Evolutionary conservation across 345 rosid species (phyloP).

Genomic region (Arabidopsis arenosa): DNA sequence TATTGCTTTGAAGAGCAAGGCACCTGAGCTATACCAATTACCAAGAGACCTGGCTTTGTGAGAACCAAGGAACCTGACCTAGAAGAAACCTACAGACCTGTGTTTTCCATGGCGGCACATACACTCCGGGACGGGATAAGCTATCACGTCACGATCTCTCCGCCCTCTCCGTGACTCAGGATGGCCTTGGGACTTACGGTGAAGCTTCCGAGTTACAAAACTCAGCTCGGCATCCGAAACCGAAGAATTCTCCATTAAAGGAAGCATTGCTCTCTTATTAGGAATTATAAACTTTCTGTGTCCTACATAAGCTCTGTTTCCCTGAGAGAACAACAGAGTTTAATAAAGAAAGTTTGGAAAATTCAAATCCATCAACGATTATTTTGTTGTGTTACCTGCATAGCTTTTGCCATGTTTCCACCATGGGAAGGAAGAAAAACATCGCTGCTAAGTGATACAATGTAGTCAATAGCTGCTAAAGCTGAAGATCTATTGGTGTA

Average conservation of each 20-base stretch:
- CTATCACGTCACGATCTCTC: conserved; percentile 66
- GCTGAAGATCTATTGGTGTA: conserved; percentile 63
- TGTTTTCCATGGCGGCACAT: conserved; percentile 57
- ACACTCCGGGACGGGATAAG: conserved; percentile 78
- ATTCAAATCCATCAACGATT: not conserved
- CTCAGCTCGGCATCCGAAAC: conserved; percentile 60
- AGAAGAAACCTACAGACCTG: conserved; percentile 40
- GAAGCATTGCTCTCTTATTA: conserved; percentile 67
- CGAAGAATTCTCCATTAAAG: conserved; percentile 59
- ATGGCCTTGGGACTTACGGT: conserved; percentile 62
- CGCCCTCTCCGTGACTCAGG: conserved; percentile 60
- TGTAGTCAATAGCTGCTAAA: conserved; percentile 76
- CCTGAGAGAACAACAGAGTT: conserved; percentile 42
- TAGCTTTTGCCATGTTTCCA: conserved; percentile 80
- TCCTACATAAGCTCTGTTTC: conserved; percentile 76
- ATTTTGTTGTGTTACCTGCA: conserved; percentile 52
- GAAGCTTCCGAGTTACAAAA: conserved; percentile 56
- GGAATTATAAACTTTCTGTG: conserved; percentile 76
- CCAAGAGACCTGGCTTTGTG: not conserved
- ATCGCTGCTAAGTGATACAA: conserved; percentile 70
- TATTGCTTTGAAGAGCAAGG: conserved; percentile 9
- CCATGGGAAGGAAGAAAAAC: conserved; percentile 86
- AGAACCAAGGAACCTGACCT: conserved; percentile 19
- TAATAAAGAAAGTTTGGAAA: not conserved
- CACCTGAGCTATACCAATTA: not conserved